Evolutionary conservation across 148 eudicot species (phyloP).

Genomic region (Vaccinium vitisidaea): DNA sequence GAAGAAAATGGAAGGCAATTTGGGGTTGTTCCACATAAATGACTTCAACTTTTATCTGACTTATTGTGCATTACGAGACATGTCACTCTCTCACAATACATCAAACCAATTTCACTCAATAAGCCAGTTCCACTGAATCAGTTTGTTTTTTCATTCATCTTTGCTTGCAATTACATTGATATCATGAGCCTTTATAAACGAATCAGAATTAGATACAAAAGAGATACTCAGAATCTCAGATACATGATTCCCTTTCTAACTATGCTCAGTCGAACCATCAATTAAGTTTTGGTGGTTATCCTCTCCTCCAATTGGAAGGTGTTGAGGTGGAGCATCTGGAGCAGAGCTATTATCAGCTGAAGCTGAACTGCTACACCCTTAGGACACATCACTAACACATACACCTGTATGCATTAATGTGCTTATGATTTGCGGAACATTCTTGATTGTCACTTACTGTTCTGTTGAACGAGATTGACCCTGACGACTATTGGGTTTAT

Average conservation of each 20-base stretch:
- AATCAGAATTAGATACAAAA: neutral
- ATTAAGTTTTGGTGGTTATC: neutral
- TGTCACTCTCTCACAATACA: neutral
- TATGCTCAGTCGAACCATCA: neutral
- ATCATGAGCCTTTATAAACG: neutral
- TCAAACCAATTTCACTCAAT: neutral
- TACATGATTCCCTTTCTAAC: neutral
- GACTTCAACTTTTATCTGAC: too few relatives aligned
- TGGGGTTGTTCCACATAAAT: neutral
- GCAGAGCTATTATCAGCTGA: neutral
- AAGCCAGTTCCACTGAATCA: too few relatives aligned
- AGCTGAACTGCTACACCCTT: neutral
- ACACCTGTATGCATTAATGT: neutral
- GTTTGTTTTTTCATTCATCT: neutral
- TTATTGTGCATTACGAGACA: too few relatives aligned
- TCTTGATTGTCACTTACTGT: neutral
- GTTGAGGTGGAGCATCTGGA: neutral
- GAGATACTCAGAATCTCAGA: neutral
- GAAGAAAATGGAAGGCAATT: neutral
- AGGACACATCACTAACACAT: neutral
- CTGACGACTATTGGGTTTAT: neutral
- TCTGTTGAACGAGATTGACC: neutral
- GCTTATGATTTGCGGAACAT: neutral
- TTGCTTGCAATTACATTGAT: neutral
- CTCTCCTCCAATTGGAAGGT: neutral